Conservation (phyloP, 352 stramenopile species). For the Phytophthora cactorum region DNA sequence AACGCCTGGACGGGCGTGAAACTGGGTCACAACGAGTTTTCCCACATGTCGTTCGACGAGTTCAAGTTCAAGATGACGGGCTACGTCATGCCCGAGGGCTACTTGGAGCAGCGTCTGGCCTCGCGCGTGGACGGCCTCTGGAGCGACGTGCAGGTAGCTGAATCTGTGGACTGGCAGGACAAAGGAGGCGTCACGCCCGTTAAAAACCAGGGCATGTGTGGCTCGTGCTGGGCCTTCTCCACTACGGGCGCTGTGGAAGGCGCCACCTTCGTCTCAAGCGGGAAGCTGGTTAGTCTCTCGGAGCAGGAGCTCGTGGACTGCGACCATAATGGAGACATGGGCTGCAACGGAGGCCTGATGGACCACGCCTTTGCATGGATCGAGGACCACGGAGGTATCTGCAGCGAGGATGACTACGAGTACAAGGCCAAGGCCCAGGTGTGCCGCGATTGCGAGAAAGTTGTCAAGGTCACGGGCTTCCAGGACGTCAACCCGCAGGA, state of each 20-base stretch:
- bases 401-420: constrained; percentile 95
- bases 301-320: constrained; percentile 99
- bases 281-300: constrained; percentile 92
- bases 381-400: constrained; percentile 91
- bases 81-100: constrained; percentile 52
- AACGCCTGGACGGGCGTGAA: constrained; percentile 76
- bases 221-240: constrained; percentile 97
- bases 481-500: constrained; percentile 76
- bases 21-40: constrained; percentile 60
- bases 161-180: constrained; percentile 93
- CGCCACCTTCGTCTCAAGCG: constrained; percentile 93
- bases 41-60: constrained; percentile 95
- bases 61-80: constrained; percentile 87
- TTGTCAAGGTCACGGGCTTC: constrained; percentile 87
- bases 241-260: constrained; percentile 98
- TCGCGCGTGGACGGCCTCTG: constrained; percentile 40
- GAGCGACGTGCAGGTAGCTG: constrained; percentile 57
- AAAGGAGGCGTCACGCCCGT: constrained; percentile 94
- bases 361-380: constrained; percentile 98
- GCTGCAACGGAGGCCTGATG: constrained; percentile 98
- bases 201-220: constrained; percentile 95
- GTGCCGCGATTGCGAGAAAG: constrained; percentile 83
- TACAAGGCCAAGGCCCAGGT: constrained; percentile 87
- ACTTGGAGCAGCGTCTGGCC: constrained; percentile 67
- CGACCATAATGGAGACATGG: constrained; percentile 94